Percentiles rank a stretch among this genome's conserved stretches.
phyloP scores from a whole-genome alignment of 768 basidiomycete genomes.

The Amylocystis lapponica region DNA sequence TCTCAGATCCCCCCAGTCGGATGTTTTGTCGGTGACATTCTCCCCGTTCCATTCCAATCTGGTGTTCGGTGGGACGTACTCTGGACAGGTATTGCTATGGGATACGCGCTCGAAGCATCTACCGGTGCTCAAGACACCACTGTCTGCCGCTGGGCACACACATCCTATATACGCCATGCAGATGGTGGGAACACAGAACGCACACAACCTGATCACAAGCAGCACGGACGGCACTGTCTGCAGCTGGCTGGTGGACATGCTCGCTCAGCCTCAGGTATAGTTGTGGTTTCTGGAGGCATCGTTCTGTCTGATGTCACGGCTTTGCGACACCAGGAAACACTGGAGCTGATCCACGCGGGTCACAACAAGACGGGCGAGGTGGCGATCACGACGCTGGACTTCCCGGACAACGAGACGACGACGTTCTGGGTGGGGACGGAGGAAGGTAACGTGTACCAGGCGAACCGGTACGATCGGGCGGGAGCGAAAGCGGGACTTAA shows the following conservation, averaged over 20 bases:
- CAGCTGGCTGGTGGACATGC: constrained; percentile 98
- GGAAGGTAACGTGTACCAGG: constrained; percentile 95
- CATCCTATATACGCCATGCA: constrained; percentile 99
- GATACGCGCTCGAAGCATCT: constrained; percentile 96
- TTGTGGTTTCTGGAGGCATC: no score
- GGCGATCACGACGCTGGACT: constrained; percentile 88
- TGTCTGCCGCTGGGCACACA: constrained; percentile 94
- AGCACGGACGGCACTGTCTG: constrained; percentile 97
- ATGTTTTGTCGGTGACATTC: constrained; percentile 94
- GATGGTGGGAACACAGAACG: constrained; percentile 98
- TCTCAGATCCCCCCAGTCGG: constrained; percentile 57
- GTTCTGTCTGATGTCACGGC: not conserved
- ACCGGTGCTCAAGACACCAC: constrained; percentile 92
- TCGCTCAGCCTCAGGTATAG: constrained; percentile 92
- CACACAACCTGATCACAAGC: constrained; percentile 93
- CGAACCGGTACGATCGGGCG: constrained; percentile 94
- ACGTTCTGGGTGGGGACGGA: constrained; percentile 98
- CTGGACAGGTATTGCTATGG: constrained; percentile 97
- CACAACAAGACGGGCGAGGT: constrained; percentile 98
- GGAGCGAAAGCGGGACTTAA: constrained; percentile 95
- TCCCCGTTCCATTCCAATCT: constrained; percentile 98
- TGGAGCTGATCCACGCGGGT: constrained; percentile 81
- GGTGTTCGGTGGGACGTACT: constrained; percentile 98
- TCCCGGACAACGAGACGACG: constrained; percentile 93
- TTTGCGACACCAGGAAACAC: constrained; percentile 64